Evolutionary conservation across 306 rosid species (phyloP).

Genomic region (Mimosa pudica): DNA sequence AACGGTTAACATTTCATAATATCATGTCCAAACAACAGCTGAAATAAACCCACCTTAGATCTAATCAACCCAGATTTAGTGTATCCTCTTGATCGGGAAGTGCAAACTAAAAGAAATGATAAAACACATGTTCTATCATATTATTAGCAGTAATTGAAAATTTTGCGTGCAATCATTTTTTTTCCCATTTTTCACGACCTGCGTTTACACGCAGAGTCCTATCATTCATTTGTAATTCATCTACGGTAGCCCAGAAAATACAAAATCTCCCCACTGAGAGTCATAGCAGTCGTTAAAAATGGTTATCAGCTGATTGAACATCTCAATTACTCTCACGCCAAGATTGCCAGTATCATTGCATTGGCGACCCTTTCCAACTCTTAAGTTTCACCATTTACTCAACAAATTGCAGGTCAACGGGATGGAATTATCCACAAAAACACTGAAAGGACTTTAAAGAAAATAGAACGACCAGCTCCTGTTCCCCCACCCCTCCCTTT

Average conservation of each 20-base stretch:
- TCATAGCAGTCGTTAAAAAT: background rate
- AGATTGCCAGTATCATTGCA: background rate
- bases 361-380: background rate
- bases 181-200: background rate
- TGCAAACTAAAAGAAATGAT: too few relatives aligned
- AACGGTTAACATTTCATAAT: too few relatives aligned
- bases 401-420: background rate
- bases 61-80: too few relatives aligned
- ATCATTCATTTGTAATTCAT: background rate
- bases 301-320: background rate
- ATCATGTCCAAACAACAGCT: too few relatives aligned
- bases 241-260: background rate
- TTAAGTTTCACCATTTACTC: background rate
- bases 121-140: too few relatives aligned
- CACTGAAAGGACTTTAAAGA: constrained; percentile 14
- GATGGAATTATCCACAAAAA: constrained; percentile 15
- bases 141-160: too few relatives aligned
- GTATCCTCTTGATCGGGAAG: too few relatives aligned
- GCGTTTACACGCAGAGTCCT: background rate
- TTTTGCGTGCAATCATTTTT: too few relatives aligned
- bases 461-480: background rate
- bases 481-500: background rate
- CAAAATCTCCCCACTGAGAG: background rate
- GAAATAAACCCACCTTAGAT: too few relatives aligned
- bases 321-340: background rate